Evolutionary conservation across 108 stramenopile genomes (phyloP).

Genomic region (Parietichytrium sp.): DNA sequence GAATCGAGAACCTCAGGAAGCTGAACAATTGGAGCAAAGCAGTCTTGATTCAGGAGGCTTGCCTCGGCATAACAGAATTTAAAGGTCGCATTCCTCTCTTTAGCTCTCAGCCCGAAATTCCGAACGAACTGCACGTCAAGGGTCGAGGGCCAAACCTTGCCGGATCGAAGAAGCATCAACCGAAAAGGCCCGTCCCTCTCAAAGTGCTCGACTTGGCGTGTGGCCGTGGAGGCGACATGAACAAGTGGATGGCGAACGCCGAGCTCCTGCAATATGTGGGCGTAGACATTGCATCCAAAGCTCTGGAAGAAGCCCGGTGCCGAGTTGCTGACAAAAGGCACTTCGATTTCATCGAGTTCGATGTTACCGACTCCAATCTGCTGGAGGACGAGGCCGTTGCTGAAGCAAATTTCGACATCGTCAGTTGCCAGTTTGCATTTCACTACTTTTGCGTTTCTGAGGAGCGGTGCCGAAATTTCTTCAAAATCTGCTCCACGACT

Average conservation of each 20-base stretch:
- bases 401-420: neutral
- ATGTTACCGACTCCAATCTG: neutral
- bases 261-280: neutral
- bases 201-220: constrained; percentile 38
- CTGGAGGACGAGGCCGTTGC: neutral
- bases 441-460: constrained; percentile 3
- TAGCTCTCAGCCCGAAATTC: neutral
- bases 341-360: neutral
- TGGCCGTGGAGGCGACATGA: constrained; percentile 42
- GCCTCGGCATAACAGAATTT: constrained; percentile 16
- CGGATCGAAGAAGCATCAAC: neutral
- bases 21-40: constrained; percentile 44
- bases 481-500: neutral
- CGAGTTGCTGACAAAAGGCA: neutral
- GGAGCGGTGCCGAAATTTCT: neutral
- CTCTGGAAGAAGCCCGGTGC: neutral
- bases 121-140: neutral
- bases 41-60: constrained; percentile 29
- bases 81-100: too few relatives aligned
- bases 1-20: constrained; percentile 32
- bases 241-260: constrained; percentile 1
- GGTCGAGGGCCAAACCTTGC: neutral
- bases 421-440: constrained; percentile 8
- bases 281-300: constrained; percentile 35
- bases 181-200: neutral